Base-by-base conservation (phyloP, 192 early-diverging fungal genomes). In the Podila minutissima region DNA sequence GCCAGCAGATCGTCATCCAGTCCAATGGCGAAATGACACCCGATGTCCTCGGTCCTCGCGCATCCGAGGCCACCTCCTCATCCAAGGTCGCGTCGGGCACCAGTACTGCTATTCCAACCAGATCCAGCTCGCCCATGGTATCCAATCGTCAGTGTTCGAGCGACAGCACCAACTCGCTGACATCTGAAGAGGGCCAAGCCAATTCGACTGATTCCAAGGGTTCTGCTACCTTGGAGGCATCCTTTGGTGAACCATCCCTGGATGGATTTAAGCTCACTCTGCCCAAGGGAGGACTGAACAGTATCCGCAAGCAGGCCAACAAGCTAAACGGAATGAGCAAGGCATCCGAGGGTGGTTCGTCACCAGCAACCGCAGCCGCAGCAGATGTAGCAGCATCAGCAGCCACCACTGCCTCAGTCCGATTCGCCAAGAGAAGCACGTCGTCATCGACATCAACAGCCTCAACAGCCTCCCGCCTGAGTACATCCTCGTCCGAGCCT, bases 1-100 rank as follows among this genome's bases (percentile, higher is more conserved):
- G 59, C n/a, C 77, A 81, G 49, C 33, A 69, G 11, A 48, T 81
- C 12, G 72, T 71, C 17, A 57, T 81, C 41, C 77, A 81, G 41
- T 49, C 57, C n/a, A 55, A 5, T 55, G 53, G 53, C 11, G 53
- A 55, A 55, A 26, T n/a, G 24, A 55, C 53, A 55, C 53, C 53
- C 5, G 24, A 26, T 26, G 22, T 55, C 22, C 6, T 26, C 10
- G 51, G 49, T 33, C 64, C 71, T 22, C 35, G 20, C 20, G 66
- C 71, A 28, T 9, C 62, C 37, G 75, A 63, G 17, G 8, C 41
- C 53, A 48, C 60, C 4, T 63, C 24, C 29, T 35, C 20, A 22
- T 7, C n/a, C 53, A 55, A 9, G 22, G 53, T 26, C 17, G 24
- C 53, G 22, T 7, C 53, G 8, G 24, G n/a, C n/a, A 24, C 22